phyloP scores from a whole-genome alignment of 2,329 filamentous ascomycete genomes.

The Colletotrichum gigasporum region DNA sequence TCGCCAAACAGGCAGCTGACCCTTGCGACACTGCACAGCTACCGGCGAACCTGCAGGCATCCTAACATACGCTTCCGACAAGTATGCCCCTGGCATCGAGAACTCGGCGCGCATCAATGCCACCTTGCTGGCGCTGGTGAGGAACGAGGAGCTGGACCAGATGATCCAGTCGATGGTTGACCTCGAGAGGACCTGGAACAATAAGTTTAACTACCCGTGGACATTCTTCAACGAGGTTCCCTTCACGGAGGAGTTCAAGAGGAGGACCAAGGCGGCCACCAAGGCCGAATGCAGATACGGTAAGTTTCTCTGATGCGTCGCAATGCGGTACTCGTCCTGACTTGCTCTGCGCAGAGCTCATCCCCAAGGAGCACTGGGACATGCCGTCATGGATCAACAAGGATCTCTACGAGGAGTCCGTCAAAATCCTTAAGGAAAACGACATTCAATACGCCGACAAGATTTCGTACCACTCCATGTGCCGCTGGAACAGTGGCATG shows the following conservation, averaged over 20 bases:
- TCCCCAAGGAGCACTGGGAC: conserved; percentile 96
- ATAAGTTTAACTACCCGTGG: conserved; percentile 99
- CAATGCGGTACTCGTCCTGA: conserved; percentile 16
- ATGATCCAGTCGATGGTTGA: conserved; percentile 91
- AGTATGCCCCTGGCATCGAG: conserved; percentile 79
- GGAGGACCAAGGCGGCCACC: conserved; percentile 79
- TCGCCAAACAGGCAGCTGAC: background rate
- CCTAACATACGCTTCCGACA: conserved; percentile 76
- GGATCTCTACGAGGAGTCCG: conserved; percentile 86
- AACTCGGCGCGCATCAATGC: conserved; percentile 90
- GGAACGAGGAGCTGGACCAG: conserved; percentile 86
- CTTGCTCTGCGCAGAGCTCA: conserved; percentile 67
- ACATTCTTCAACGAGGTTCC: conserved; percentile 98
- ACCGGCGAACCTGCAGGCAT: conserved; percentile 85
- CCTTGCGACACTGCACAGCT: conserved; percentile 58
- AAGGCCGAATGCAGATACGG: conserved; percentile 90
- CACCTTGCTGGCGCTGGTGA: conserved; percentile 89
- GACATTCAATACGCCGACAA: conserved; percentile 90
- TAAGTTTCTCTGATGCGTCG: conserved; percentile 49
- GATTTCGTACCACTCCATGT: conserved; percentile 98
- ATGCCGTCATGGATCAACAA: conserved; percentile 91
- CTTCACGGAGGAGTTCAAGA: conserved; percentile 94
- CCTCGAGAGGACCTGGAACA: conserved; percentile 94
- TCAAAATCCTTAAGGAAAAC: conserved; percentile 82
- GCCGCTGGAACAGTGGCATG: conserved; percentile 96